Evolutionary conservation across 192 early-diverging fungal genomes (phyloP).

Genomic region (Piromyces sp.): DNA sequence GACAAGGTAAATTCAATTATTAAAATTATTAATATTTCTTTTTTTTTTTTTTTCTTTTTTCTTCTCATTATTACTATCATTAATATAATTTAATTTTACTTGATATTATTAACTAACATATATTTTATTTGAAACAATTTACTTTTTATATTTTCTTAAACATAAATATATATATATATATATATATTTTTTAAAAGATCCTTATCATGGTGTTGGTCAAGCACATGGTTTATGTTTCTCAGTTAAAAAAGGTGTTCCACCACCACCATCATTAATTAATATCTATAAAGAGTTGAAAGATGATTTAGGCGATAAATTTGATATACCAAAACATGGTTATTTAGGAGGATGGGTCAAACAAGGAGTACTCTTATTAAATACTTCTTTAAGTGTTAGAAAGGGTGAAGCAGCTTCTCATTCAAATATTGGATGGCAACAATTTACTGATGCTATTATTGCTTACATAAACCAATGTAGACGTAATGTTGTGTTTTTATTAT

Average conservation of each 20-base stretch:
- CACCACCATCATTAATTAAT: constrained; percentile 78
- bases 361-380: constrained; percentile 81
- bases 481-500: constrained; percentile 80
- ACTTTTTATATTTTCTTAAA: too few relatives aligned
- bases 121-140: too few relatives aligned
- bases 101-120: too few relatives aligned
- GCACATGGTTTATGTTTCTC: constrained; percentile 88
- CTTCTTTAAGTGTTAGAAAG: constrained; percentile 65
- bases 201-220: constrained; percentile 59
- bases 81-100: too few relatives aligned
- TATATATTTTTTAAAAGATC: constrained; percentile 39
- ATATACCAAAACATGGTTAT: constrained; percentile 31
- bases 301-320: constrained; percentile 51
- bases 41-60: too few relatives aligned
- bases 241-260: constrained; percentile 52
- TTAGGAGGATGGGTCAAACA: constrained; percentile 65
- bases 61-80: too few relatives aligned
- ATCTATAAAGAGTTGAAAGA: constrained; percentile 66
- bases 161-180: too few relatives aligned
- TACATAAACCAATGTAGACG: constrained; percentile 39
- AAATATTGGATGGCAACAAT: constrained; percentile 62
- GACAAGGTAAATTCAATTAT: constrained; percentile 65
- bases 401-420: constrained; percentile 67
- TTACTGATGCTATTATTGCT: constrained; percentile 68
- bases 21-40: too few relatives aligned